A percentile compares a stretch with the other conserved stretches of the same genome.
phyloP scores from a whole-genome alignment of 2,329 filamentous ascomycete species.

The Fusarium palustre region DNA sequence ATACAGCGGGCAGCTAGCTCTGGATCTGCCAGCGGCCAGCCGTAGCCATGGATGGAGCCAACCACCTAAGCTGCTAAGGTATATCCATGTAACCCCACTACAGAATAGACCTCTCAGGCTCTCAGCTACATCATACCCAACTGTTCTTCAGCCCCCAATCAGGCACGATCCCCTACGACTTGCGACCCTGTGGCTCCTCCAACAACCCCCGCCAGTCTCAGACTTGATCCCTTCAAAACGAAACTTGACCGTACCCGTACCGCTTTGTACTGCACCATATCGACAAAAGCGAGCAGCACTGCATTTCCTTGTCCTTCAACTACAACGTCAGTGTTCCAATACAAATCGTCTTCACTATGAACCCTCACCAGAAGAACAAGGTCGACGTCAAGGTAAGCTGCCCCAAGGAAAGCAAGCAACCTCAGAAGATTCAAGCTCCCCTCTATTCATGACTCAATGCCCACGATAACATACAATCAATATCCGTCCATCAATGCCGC shows the following conservation, averaged over 20 bases:
- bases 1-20: constrained; percentile 9
- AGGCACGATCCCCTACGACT: constrained; percentile 42
- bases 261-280: not conserved
- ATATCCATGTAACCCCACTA: constrained; percentile 25
- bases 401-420: constrained; percentile 26
- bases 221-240: constrained; percentile 41
- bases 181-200: constrained; percentile 39
- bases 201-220: constrained; percentile 41
- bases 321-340: constrained; percentile 1
- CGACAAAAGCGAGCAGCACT: constrained; percentile 9
- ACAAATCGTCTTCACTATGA: constrained; percentile 69
- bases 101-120: constrained; percentile 26
- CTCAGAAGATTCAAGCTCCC: constrained; percentile 31
- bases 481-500: not conserved
- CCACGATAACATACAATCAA: constrained; percentile 4
- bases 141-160: constrained; percentile 43
- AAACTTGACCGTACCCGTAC: constrained; percentile 20
- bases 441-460: constrained; percentile 29
- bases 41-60: not conserved
- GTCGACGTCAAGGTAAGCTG: constrained; percentile 89
- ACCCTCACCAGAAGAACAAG: constrained; percentile 98
- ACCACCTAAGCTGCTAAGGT: constrained; percentile 1
- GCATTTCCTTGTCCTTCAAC: constrained; percentile 4
- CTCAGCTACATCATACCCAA: constrained; percentile 44
- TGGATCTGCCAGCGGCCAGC: not conserved